These are phyloP conservation scores for Selaginella tamariscina DNA, from an alignment of 75 land plant species.

Conservation along the genomic window DNA sequence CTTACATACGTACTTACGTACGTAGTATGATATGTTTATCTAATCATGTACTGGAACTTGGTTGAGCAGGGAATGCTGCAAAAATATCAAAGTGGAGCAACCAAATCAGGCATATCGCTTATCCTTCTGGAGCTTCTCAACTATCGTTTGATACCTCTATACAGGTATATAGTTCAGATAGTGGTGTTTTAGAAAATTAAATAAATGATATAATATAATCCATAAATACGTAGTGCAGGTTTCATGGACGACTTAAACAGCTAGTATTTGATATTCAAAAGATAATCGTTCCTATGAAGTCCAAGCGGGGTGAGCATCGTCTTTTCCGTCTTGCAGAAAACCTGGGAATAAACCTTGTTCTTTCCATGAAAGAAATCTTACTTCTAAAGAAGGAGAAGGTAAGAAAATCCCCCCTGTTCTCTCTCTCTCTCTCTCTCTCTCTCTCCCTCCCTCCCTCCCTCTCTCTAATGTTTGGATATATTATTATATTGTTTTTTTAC, in stretches of 20 bases:
- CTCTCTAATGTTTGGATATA: too few relatives aligned
- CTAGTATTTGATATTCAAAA: conserved; percentile 85
- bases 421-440: too few relatives aligned
- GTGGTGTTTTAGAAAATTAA: too few relatives aligned
- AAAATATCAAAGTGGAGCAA: conserved; percentile 40
- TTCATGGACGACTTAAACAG: conserved; percentile 65
- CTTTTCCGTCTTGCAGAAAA: conserved; percentile 93
- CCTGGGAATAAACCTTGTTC: conserved; percentile 81
- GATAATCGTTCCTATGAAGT: conserved; percentile 60
- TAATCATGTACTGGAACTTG: background rate
- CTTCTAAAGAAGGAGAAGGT: conserved; percentile 92
- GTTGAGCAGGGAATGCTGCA: conserved; percentile 52
- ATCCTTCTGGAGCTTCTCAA: conserved; percentile 73
- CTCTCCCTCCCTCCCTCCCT: too few relatives aligned
- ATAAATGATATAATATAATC: too few relatives aligned
- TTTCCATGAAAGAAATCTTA: conserved; percentile 66
- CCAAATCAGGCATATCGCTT: conserved; percentile 54
- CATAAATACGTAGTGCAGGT: conserved; percentile 37
- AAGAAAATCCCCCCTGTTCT: too few relatives aligned
- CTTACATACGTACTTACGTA: too few relatives aligned
- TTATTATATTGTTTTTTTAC: background rate
- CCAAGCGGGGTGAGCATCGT: conserved; percentile 93
- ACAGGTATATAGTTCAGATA: conserved; percentile 37
- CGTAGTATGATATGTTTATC: too few relatives aligned
- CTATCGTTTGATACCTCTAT: conserved; percentile 68